Conservation (phyloP, 352 stramenopile genomes). For the Globisporangium apiculatum region DNA sequence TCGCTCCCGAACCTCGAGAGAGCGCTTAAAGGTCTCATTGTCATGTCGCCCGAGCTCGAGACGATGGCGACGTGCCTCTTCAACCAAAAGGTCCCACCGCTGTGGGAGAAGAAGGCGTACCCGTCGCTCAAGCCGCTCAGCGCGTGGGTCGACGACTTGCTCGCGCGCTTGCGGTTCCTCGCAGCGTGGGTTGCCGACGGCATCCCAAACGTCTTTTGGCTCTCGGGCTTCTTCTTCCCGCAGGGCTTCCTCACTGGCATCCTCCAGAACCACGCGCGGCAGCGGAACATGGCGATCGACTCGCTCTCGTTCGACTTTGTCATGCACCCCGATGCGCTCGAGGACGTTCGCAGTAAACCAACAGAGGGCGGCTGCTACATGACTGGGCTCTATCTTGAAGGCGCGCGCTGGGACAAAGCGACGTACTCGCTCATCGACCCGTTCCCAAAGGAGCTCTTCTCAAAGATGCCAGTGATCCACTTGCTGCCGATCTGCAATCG, state of each 20-base stretch:
- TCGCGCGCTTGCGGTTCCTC: conserved; percentile 69
- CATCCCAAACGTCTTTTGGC: conserved; percentile 63
- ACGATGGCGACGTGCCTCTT: conserved; percentile 82
- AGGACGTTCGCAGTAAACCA: conserved; percentile 24
- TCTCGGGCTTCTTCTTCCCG: conserved; percentile 93
- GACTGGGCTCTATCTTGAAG: conserved; percentile 89
- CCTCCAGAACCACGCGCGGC: conserved; percentile 60
- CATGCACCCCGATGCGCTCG: conserved; percentile 47
- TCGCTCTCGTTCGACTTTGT: conserved; percentile 78
- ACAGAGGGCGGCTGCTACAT: conserved; percentile 83
- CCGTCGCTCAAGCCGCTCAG: conserved; percentile 87
- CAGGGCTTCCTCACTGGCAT: conserved; percentile 77
- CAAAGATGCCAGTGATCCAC: conserved; percentile 87
- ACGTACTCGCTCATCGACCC: conserved; percentile 80
- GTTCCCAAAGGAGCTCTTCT: conserved; percentile 90
- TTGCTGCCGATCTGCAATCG: conserved; percentile 81
- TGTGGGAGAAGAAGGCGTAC: conserved; percentile 89
- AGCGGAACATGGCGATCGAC: conserved; percentile 76
- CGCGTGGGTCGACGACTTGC: conserved; percentile 85
- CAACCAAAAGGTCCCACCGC: conserved; percentile 79
- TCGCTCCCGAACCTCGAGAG: conserved; percentile 83
- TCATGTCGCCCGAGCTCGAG: conserved; percentile 21
- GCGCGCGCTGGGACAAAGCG: conserved; percentile 82
- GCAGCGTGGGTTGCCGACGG: conserved; percentile 27
- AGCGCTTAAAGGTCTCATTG: conserved; percentile 51